Base-by-base conservation (phyloP, 2,329 filamentous ascomycete genomes). In the Penicillium sp. region DNA sequence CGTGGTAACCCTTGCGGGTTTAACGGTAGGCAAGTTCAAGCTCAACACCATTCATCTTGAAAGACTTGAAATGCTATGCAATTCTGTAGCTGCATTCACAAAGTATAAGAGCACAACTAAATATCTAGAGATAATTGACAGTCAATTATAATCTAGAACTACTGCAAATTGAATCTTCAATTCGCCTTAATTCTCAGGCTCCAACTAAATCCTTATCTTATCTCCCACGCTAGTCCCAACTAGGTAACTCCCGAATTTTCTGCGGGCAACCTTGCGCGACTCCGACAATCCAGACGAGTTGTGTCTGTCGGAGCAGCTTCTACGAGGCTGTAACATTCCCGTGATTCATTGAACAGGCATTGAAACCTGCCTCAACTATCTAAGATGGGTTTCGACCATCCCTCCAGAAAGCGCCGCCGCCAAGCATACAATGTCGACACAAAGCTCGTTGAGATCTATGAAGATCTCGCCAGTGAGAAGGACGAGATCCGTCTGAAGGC, bases 361-460 rank as follows among this genome's bases (percentile, higher is more conserved):
- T 48, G 36, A 24, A 42, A 45, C 13, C 21, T 8, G 47, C 13
- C 21, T 16, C 11, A 47, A 28, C 9, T 5, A n/a, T 21, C 9
- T 29, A 47, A 37, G 61, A 74, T 74, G 72, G 64, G 65, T 33
- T 66, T 64, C 31, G 56, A 64, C 50, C 31, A 61, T 6, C 54
- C 60, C 46, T 54, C 66, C 23, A 72, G 65, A 59, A 78, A 78
- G 62, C 70, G 76, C 52, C 71, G 70, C 36, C 71, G 75, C 55
- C 75, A 77, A 61, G 55, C 64, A 24, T 67, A 71, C 64, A 75
- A 72, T 57, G 68, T 79, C 60, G 74, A 79, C 59, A 67, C 73
- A 48, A 75, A 77, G 55, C 69, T 79, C 44, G 74, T 80, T 45
- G 76, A 79, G 60, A 77, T 79, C 51, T 80, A 79, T 59, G 77